Evolutionary conservation across 768 basidiomycete genomes (phyloP), one percentile per base, ranked within the genome.

Genomic region (Boletus rex-veris): DNA sequence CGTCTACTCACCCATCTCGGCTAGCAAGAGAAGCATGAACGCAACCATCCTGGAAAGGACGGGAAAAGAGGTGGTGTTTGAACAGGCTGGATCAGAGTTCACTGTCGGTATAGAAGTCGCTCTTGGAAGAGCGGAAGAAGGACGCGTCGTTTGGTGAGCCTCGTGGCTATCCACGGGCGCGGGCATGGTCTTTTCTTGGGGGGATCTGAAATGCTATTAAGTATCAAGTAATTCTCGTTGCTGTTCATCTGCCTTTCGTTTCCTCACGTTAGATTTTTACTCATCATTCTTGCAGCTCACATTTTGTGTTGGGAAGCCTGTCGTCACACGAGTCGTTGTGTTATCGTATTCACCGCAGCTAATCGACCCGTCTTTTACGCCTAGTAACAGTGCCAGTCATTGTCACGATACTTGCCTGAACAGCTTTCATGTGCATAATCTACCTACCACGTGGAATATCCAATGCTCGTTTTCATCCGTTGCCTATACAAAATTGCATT

Each of bases 71-170:
- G 50, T 64, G 36, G 50, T 64, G 11, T 70, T 70, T 44, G 59
- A 70, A 48, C 67, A 62, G 37, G 59, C 35, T 4, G 68, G 64
- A 7, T 60, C 64, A 30, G 66, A 63, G 43, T 71, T 60, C 26
- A 61, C 60, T 1, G 57, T 67, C 28, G 71, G 69, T 15, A 53
- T 72, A 28, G 70, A 70, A 40, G 64, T 70, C 11, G 64, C 68
- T 21, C 57, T 70, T 18, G 68, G 69, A 53, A 59, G 66, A 45
- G 71, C 68, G 24, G 69, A 70, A 36, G 70, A 72, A 41, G 68
- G 71, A 6, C 59, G 66, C 2, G 61, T 68, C 1, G 54, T 70
- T 19, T 69, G 70, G 68, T 70, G 51, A 67, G n/a, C 47, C 44
- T 35, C 28, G 37, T 42, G 33, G 30, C 47, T 15, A 12, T 37